These are phyloP conservation scores for Mortierella hygrophila DNA, from an alignment of 192 early-diverging fungal genomes.

Conservation along the genomic window DNA sequence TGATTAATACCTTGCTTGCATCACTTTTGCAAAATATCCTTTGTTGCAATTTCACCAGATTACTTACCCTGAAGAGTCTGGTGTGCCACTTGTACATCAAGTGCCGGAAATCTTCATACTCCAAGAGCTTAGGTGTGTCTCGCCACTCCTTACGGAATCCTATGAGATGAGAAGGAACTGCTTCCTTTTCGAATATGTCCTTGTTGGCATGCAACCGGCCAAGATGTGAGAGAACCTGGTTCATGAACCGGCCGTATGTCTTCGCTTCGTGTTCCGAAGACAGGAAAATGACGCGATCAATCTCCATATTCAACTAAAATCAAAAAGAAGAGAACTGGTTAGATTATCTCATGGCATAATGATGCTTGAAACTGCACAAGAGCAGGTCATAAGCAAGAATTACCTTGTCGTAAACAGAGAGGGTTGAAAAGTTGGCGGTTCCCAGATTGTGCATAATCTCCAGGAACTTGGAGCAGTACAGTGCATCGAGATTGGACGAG, in stretches of 20 bases:
- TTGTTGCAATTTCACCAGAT: neutral
- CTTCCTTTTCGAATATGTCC: slow-evolving; percentile 66
- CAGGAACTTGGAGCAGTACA: slow-evolving; percentile 82
- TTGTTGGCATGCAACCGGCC: slow-evolving; percentile 67
- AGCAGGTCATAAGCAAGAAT: neutral
- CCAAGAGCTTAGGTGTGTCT: slow-evolving; percentile 54
- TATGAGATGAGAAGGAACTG: slow-evolving; percentile 67
- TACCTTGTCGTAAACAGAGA: slow-evolving; percentile 79
- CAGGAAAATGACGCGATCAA: slow-evolving; percentile 51
- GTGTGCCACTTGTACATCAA: slow-evolving; percentile 83
- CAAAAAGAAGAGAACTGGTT: neutral
- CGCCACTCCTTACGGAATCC: slow-evolving; percentile 81
- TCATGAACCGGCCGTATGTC: slow-evolving; percentile 78
- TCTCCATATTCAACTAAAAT: slow-evolving; percentile 32
- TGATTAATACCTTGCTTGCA: neutral
- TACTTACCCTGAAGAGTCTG: slow-evolving; percentile 58
- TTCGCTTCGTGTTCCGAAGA: slow-evolving; percentile 82
- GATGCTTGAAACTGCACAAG: neutral
- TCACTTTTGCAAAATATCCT: neutral
- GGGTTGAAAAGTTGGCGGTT: slow-evolving; percentile 75
- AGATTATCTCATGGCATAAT: neutral
- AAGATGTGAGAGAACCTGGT: slow-evolving; percentile 68
- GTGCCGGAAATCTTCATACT: slow-evolving; percentile 71
- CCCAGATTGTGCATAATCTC: slow-evolving; percentile 78
- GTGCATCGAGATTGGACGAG: slow-evolving; percentile 76